Evolutionary conservation across 768 basidiomycete species (phyloP).

Genomic region (Inosperma sp.): DNA sequence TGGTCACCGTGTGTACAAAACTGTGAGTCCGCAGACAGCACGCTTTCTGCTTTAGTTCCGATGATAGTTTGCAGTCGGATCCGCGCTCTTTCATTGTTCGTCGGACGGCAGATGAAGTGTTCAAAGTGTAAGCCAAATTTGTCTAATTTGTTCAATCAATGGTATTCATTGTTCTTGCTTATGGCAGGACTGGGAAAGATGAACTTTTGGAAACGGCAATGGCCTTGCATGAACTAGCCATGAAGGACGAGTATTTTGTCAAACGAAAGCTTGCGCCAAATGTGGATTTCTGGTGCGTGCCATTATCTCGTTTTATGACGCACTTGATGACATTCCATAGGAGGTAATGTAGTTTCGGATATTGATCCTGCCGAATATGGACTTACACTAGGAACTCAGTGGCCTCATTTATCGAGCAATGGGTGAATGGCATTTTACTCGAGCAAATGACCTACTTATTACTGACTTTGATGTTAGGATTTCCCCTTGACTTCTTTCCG

Average conservation of each 20-base stretch:
- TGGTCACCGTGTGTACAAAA: conserved; percentile 59
- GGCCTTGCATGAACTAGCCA: conserved; percentile 80
- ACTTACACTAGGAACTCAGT: conserved; percentile 32
- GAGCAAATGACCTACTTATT: conserved; percentile 6
- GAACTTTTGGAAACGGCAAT: conserved; percentile 85
- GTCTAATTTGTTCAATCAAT: not conserved
- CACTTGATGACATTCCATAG: conserved; percentile 29
- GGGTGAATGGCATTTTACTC: conserved; percentile 45
- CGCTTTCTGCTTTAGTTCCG: not conserved
- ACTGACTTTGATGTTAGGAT: conserved; percentile 45
- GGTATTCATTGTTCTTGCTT: not conserved
- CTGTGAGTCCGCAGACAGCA: conserved; percentile 44
- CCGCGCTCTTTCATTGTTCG: conserved; percentile 89
- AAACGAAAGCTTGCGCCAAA: conserved; percentile 80
- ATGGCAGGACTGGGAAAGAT: conserved; percentile 72
- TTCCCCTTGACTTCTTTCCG: conserved; percentile 93
- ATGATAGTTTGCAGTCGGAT: conserved; percentile 55
- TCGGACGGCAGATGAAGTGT: conserved; percentile 88
- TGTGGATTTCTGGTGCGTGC: conserved; percentile 81
- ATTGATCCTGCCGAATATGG: not conserved
- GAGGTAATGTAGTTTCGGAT: conserved; percentile 42
- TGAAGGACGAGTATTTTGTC: conserved; percentile 88
- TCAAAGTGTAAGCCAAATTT: conserved; percentile 60
- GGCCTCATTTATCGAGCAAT: conserved; percentile 89
- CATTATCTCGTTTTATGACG: conserved; percentile 8